Conservation (phyloP, 352 stramenopile genomes). For the Pythium brassicae region DNA sequence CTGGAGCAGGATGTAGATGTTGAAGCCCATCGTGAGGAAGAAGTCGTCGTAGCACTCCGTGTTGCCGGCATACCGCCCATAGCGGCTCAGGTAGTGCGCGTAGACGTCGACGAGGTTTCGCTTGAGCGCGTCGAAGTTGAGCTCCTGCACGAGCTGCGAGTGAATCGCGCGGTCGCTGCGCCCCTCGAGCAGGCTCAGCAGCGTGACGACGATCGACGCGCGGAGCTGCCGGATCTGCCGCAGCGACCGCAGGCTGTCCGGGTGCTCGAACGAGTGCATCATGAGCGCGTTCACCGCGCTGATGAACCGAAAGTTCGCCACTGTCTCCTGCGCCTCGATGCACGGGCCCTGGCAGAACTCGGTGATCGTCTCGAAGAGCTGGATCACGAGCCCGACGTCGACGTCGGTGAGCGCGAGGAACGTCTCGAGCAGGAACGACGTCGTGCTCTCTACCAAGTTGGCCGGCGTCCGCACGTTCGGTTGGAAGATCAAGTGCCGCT, state of each 20-base stretch:
- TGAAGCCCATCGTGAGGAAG: constrained; percentile 71
- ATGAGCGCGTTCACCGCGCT: constrained; percentile 66
- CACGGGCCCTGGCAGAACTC: constrained; percentile 80
- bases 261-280: constrained; percentile 47
- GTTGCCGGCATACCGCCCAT: constrained; percentile 52
- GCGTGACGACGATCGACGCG: constrained; percentile 49
- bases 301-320: constrained; percentile 76
- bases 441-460: constrained; percentile 67
- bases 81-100: constrained; percentile 31
- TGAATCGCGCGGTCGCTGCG: constrained; percentile 53
- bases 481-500: constrained; percentile 53
- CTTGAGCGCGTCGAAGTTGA: constrained; percentile 70
- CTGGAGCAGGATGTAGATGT: constrained; percentile 74
- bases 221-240: constrained; percentile 32
- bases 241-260: constrained; percentile 3
- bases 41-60: constrained; percentile 55
- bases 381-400: constrained; percentile 53
- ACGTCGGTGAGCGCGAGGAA: constrained; percentile 43
- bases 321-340: constrained; percentile 62
- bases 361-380: constrained; percentile 73
- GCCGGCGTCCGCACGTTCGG: constrained; percentile 17
- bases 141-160: constrained; percentile 58
- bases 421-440: constrained; percentile 59
- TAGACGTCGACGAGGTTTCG: constrained; percentile 60
- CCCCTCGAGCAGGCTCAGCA: constrained; percentile 65